Evolutionary conservation across 164 flowering plant species (phyloP), one percentile per base, ranked within the genome.

Genomic region (Sextonia rubra): DNA sequence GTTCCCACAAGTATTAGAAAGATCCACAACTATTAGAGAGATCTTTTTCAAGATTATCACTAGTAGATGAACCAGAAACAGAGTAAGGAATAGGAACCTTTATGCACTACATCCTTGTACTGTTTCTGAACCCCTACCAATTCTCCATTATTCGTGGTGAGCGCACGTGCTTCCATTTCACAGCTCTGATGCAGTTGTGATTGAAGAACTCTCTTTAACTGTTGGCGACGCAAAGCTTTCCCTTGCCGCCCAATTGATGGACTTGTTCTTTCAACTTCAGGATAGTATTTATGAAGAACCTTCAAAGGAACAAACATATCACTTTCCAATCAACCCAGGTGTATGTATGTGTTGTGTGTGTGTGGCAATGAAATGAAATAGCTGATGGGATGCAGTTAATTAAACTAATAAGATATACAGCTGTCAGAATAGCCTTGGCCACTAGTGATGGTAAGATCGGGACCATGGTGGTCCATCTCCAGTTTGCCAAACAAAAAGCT

Each of bases 231-330:
- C 75, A 92, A 76, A 69, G 96, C 88, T 83, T 91, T 94, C 74
- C 98, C 97, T 86, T 89, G 94, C 69, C 97, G 90, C 68, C 98
- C 97, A 71, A 94, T 79, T 47, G 94, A 75, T 61, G 92, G 96
- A 80, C 82, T 83, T 71, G 68, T 73, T 9, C 7, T 27, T 52
- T 82, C 71, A 27, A 83, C 77, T 29, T 90, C 87, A 15, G 98
- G 97, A 73, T 82, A 83, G 79, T 86, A 82, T 75, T 73, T 82
- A 68, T 17, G 30, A 52, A 93, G 92, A 76, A 89, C 88, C 98
- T 81, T 30, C 74, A 25, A 69, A 47, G 37, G 48, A 52, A 65
- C 17, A 1, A 56, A 55, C 44, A 27, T 24, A 11, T n/a, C 30
- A 70, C 20, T 70, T 70, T n/a, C 68, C 17, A 65, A 30, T 65